Conservation (phyloP, 2,329 filamentous ascomycete species). For the Fusarium staphyleae region DNA sequence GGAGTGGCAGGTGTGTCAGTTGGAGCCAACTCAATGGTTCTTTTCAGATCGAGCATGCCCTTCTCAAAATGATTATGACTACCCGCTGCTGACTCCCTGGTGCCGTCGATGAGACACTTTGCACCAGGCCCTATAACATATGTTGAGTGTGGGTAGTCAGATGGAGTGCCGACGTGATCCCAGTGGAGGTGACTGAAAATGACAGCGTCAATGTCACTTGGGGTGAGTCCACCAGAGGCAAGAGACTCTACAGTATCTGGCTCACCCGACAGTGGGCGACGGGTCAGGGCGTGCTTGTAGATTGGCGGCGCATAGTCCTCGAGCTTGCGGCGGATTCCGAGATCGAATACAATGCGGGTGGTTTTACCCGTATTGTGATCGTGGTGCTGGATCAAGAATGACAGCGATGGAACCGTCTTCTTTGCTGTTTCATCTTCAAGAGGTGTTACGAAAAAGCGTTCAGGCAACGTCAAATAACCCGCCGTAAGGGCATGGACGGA, state of each 20-base stretch:
- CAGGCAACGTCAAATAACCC: constrained; percentile 15
- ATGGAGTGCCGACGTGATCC: constrained; percentile 20
- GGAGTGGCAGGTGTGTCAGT: background rate
- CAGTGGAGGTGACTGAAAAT: constrained; percentile 23
- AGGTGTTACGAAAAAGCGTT: constrained; percentile 9
- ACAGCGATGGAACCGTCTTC: constrained; percentile 15
- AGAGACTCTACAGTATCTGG: constrained; percentile 2
- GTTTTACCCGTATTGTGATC: background rate
- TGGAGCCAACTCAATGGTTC: constrained; percentile 13
- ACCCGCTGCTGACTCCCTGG: background rate
- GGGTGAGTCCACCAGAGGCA: background rate
- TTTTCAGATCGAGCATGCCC: constrained; percentile 1
- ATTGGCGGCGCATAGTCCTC: constrained; percentile 9
- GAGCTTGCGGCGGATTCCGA: constrained; percentile 7
- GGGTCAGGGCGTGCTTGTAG: constrained; percentile 3
- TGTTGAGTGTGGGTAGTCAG: constrained; percentile 8
- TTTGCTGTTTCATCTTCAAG: background rate
- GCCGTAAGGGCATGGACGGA: constrained; percentile 13
- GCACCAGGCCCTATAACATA: constrained; percentile 15
- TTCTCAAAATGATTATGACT: constrained; percentile 14
- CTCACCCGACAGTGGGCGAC: constrained; percentile 5
- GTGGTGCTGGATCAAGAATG: constrained; percentile 15
- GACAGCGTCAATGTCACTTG: constrained; percentile 11
- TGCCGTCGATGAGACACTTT: background rate
- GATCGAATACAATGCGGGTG: constrained; percentile 14